These are phyloP conservation scores for Zostera marina DNA, from an alignment of 116 monocot species.

Conservation along the genomic window DNA sequence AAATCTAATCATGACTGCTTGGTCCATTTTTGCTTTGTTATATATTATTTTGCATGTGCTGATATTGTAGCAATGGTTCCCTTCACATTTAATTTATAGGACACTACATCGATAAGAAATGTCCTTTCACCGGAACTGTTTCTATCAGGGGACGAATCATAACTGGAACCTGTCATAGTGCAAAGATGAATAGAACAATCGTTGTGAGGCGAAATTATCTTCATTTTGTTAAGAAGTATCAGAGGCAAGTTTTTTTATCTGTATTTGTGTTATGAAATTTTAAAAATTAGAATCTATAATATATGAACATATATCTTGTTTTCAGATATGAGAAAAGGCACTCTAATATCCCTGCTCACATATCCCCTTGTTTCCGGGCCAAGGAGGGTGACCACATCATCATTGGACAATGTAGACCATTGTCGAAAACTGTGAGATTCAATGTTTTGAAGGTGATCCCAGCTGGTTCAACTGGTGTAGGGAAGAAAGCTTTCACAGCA, in stretches of 20 bases:
- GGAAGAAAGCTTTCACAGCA: constrained; percentile 17
- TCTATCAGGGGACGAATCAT: constrained; percentile 22
- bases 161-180: constrained; percentile 18
- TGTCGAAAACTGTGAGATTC: constrained; percentile 22
- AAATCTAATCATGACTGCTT: too few relatives aligned
- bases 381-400: constrained; percentile 27
- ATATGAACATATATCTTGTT: background rate
- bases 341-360: constrained; percentile 19
- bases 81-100: constrained; percentile 7
- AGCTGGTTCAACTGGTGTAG: constrained; percentile 13
- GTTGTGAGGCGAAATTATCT: constrained; percentile 19
- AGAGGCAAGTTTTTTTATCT: constrained; percentile 5
- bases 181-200: constrained; percentile 25
- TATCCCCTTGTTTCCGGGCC: constrained; percentile 22
- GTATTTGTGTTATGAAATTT: background rate
- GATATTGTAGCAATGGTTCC: too few relatives aligned
- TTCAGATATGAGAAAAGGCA: constrained; percentile 22
- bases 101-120: constrained; percentile 23
- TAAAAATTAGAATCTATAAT: too few relatives aligned
- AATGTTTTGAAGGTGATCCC: constrained; percentile 22
- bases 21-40: too few relatives aligned
- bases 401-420: constrained; percentile 22
- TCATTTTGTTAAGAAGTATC: constrained; percentile 20
- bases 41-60: too few relatives aligned
- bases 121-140: constrained; percentile 21